phyloP scores from a whole-genome alignment of 441 rosid species.

The Kokia cookei region DNA sequence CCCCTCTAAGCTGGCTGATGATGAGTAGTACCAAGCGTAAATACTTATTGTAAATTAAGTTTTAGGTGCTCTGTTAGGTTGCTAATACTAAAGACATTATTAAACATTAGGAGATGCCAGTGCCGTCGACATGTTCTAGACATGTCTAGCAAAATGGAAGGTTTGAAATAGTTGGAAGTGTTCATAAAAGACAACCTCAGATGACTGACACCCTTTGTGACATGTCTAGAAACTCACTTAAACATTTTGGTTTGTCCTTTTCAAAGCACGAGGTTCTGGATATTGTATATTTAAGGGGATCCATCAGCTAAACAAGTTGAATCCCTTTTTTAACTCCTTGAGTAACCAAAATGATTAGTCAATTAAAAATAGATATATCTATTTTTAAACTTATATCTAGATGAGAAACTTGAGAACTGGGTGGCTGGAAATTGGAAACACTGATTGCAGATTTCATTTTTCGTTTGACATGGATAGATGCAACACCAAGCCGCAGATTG shows the following conservation, averaged over 20 bases:
- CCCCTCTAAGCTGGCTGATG: background rate
- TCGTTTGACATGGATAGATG: conserved; percentile 37
- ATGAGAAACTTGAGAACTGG: background rate
- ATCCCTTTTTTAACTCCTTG: background rate
- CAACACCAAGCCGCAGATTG: conserved; percentile 74
- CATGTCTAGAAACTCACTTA: background rate
- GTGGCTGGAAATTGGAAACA: background rate
- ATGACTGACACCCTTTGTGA: background rate
- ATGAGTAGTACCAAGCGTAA: background rate
- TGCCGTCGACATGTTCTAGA: background rate
- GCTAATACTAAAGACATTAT: background rate
- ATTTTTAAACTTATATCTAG: no score
- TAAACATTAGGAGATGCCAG: background rate
- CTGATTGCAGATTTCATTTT: background rate
- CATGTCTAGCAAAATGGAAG: background rate
- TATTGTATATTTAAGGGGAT: no score
- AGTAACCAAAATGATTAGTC: background rate
- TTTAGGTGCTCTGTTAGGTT: background rate
- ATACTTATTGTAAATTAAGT: background rate
- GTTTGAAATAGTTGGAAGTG: background rate
- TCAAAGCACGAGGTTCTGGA: background rate
- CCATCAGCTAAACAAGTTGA: background rate
- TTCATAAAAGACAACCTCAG: background rate
- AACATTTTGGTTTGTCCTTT: background rate
- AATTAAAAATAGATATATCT: no score